Evolutionary conservation across 1,284 basidiomycete species (phyloP).

Genomic region (Porodaedalea pini): DNA sequence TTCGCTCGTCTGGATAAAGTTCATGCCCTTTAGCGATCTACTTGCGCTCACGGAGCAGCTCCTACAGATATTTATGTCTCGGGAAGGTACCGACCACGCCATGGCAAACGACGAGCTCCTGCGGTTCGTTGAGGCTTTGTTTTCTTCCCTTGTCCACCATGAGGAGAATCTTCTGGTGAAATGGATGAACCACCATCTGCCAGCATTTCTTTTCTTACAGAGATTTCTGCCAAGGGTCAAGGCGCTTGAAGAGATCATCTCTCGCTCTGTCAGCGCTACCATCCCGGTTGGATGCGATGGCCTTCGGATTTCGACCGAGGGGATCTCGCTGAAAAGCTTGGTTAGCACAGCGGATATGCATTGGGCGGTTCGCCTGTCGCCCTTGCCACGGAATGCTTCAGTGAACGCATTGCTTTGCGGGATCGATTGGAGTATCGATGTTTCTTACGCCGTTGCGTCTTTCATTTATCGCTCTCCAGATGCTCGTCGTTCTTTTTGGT

Average conservation of each 20-base stretch:
- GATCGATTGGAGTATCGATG: constrained; percentile 13
- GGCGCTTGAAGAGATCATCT: constrained; percentile 9
- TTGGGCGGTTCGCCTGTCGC: constrained; percentile 11
- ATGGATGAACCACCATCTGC: constrained; percentile 9
- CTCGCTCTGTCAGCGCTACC: constrained; percentile 2
- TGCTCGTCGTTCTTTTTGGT: constrained; percentile 12
- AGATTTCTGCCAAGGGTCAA: neutral
- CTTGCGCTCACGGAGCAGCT: constrained; percentile 2
- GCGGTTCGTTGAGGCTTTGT: neutral
- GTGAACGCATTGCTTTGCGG: constrained; percentile 6
- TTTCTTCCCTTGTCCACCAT: neutral
- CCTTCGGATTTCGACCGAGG: neutral
- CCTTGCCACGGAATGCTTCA: constrained; percentile 1
- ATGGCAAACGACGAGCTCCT: neutral
- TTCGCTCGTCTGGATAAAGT: constrained; percentile 9
- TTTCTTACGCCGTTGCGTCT: constrained; percentile 9
- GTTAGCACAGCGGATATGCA: constrained; percentile 10
- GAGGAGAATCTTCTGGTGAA: neutral
- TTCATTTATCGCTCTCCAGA: constrained; percentile 14
- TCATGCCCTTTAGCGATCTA: constrained; percentile 10
- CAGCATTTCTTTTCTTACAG: constrained; percentile 1
- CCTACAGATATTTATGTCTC: neutral
- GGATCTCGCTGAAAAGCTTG: neutral
- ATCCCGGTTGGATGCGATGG: constrained; percentile 17
- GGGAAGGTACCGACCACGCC: neutral